phyloP scores from a whole-genome alignment of 306 rosid genomes.

The Vigna nakashimae region DNA sequence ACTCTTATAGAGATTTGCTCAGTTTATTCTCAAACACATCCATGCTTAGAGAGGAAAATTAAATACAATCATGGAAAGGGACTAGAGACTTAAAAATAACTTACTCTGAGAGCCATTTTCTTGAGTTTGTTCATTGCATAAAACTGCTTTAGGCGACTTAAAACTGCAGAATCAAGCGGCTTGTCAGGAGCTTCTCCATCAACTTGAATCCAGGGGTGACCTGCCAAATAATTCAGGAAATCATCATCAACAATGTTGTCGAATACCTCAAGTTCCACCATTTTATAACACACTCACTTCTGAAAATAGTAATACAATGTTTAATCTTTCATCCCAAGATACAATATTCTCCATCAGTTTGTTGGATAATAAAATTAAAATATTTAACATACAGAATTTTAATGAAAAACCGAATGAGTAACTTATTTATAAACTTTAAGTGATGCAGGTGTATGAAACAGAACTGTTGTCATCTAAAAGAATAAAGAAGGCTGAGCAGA shows the following conservation, averaged over 20 bases:
- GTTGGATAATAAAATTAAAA: background rate
- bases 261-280: background rate
- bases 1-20: too few relatives aligned
- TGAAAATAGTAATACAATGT: background rate
- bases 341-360: background rate
- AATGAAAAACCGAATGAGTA: slow-evolving; percentile 4
- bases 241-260: slow-evolving; percentile 17
- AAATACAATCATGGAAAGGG: background rate
- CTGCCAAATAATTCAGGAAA: slow-evolving; percentile 55
- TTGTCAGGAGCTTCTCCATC: slow-evolving; percentile 91
- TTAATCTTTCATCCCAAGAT: background rate
- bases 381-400: background rate
- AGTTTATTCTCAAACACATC: background rate
- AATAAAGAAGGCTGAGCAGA: background rate
- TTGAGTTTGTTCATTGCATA: slow-evolving; percentile 89
- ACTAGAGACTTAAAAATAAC: slow-evolving; percentile 37
- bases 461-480: background rate
- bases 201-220: slow-evolving; percentile 90
- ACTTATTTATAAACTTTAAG: background rate
- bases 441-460: background rate
- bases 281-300: background rate
- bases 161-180: slow-evolving; percentile 88
- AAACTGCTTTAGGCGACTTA: slow-evolving; percentile 86
- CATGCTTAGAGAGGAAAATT: background rate
- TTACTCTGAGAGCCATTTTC: slow-evolving; percentile 93